Base-by-base conservation (phyloP, 768 basidiomycete species). In the Tylopilus subfusipes region DNA sequence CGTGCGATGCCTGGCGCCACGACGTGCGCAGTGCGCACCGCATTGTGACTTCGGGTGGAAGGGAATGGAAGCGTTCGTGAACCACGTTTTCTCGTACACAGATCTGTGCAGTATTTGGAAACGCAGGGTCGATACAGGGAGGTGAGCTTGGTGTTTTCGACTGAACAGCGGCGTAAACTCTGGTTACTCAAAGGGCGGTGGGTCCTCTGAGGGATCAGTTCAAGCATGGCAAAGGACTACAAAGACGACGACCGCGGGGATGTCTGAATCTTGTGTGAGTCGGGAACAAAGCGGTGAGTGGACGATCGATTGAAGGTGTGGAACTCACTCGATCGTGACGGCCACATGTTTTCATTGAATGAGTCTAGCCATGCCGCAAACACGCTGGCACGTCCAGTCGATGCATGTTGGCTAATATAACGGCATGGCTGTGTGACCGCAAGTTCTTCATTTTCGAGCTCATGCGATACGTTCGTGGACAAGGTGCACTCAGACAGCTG, bases 11-110 rank as follows among this genome's bases (percentile, higher is more conserved):
- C 19, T 31, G 21, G 34, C 33, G 42, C 49, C 56, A 57, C 50
- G 50, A 54, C 40, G 44, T 36, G 48, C 42, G 24, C 54, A 60
- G 44, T 36, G 48, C 42, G 24, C 54, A 60, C 52, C n/a, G 61
- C 64, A 55, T 52, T 42, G 49, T 53, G 60, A 64, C 29, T 48
- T 19, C 19, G 40, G 3, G 48, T 3, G 27, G n/a, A 24, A 36
- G 36, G 42, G 53, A 64, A 67, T 67, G 62, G 64, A 64, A 64
- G 57, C 25, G 27, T 42, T 34, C 33, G 13, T 14, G 13, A 18
- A 48, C 25, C 19, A 19, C 50, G 18, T 27, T 46, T 46, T 21
- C 19, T 18, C 50, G 38, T 9, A 16, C 56, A 48, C 57, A 38
- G 50, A 33, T 25, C 18, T 40, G 8, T 21, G 18, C 42, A n/a